A percentile compares a stretch with the other conserved stretches of the same genome.
These are phyloP conservation scores for Brasilioporus rufonigricans DNA, from an alignment of 768 basidiomycete genomes.

Conservation along the genomic window DNA sequence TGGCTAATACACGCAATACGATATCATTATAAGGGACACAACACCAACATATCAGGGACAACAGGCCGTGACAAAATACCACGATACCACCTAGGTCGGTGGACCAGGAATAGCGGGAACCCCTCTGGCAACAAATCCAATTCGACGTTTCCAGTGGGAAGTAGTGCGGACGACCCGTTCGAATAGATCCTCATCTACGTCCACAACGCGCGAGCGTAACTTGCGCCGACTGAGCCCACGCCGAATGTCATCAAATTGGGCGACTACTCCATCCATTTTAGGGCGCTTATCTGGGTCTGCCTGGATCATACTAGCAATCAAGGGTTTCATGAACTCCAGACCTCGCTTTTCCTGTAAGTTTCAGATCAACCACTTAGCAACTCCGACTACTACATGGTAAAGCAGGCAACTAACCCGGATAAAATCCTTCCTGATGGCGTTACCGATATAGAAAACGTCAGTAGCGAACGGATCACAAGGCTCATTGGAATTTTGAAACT, in stretches of 20 bases:
- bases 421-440: slow-evolving; percentile 29
- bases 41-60: too few species aligned
- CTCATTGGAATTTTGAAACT: slow-evolving; percentile 27
- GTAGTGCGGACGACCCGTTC: slow-evolving; percentile 8
- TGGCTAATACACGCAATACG: too few species aligned
- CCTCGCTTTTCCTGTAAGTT: not conserved
- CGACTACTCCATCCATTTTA: slow-evolving; percentile 35
- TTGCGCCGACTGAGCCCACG: slow-evolving; percentile 18
- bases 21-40: too few species aligned
- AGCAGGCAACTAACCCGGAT: slow-evolving; percentile 21
- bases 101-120: slow-evolving; percentile 17
- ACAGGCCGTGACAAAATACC: too few species aligned
- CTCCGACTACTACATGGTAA: not conserved
- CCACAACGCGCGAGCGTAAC: slow-evolving; percentile 25
- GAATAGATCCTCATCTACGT: slow-evolving; percentile 9
- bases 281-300: slow-evolving; percentile 35
- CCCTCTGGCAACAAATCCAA: slow-evolving; percentile 9
- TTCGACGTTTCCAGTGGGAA: slow-evolving; percentile 29
- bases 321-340: slow-evolving; percentile 21
- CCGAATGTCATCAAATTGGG: slow-evolving; percentile 25
- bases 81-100: not conserved
- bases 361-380: not conserved
- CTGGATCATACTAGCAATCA: slow-evolving; percentile 32
- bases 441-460: slow-evolving; percentile 45
- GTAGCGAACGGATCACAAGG: slow-evolving; percentile 40